phyloP scores from a whole-genome alignment of 352 stramenopile species.

The Globisporangium orthogonon region DNA sequence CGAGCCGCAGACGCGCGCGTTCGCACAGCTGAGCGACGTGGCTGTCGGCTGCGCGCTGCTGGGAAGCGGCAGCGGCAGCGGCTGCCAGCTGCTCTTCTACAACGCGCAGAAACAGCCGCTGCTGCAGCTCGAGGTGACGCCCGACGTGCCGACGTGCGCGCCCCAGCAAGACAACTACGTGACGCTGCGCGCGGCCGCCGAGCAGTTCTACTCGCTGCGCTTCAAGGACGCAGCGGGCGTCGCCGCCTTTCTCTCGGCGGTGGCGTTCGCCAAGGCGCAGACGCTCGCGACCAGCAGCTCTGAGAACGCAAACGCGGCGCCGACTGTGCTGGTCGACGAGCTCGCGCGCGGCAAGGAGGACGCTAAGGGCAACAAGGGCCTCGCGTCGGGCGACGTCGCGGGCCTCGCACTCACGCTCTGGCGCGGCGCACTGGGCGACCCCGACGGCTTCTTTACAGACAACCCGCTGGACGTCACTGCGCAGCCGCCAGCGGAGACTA shows the following conservation, averaged over 20 bases:
- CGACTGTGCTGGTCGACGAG: slow-evolving; percentile 34
- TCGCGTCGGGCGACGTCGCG: slow-evolving; percentile 39
- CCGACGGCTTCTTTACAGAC: slow-evolving; percentile 31
- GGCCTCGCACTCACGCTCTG: slow-evolving; percentile 48
- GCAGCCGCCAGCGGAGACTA: slow-evolving; percentile 17
- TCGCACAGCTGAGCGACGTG: slow-evolving; percentile 51
- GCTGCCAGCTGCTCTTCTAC: slow-evolving; percentile 65
- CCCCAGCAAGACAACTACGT: slow-evolving; percentile 73
- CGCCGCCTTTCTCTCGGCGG: slow-evolving; percentile 36
- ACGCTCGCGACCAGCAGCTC: slow-evolving; percentile 16
- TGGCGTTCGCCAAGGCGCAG: slow-evolving; percentile 51
- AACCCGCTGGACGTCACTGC: slow-evolving; percentile 51
- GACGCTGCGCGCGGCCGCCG: slow-evolving; percentile 45
- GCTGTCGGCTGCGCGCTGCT: slow-evolving; percentile 61
- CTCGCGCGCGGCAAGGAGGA: slow-evolving; percentile 41
- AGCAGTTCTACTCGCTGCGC: slow-evolving; percentile 69
- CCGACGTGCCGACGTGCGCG: slow-evolving; percentile 29
- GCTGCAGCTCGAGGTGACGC: slow-evolving; percentile 33
- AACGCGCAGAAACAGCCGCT: slow-evolving; percentile 63
- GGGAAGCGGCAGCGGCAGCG: not conserved
- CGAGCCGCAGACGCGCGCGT: slow-evolving; percentile 36
- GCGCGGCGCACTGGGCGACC: slow-evolving; percentile 18
- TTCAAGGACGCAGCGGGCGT: slow-evolving; percentile 46
- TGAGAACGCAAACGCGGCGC: not conserved
- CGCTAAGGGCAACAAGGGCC: slow-evolving; percentile 12